phyloP scores from a whole-genome alignment of 2,329 filamentous ascomycete genomes.

The Helotiales sp. region DNA sequence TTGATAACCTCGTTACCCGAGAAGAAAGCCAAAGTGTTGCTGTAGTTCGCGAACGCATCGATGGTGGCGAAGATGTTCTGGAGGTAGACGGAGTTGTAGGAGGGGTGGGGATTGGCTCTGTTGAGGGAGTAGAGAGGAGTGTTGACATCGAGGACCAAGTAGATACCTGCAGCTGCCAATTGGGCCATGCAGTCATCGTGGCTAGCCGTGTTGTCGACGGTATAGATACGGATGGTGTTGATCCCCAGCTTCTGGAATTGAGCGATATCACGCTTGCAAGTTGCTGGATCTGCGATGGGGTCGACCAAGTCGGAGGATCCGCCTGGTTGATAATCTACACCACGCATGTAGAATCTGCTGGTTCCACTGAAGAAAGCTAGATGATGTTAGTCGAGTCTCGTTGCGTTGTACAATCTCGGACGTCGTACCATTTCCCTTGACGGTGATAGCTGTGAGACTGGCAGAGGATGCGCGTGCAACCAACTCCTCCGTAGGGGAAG shows the following conservation, averaged over 20 bases:
- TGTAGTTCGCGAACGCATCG: constrained; percentile 69
- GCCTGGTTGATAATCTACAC: constrained; percentile 67
- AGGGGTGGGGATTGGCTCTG: constrained; percentile 60
- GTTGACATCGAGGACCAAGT: constrained; percentile 74
- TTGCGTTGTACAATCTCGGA: background rate
- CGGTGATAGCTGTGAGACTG: constrained; percentile 36
- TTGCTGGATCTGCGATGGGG: constrained; percentile 63
- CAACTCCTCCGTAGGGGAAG: constrained; percentile 31
- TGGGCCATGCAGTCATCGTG: constrained; percentile 73
- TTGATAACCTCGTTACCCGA: constrained; percentile 66
- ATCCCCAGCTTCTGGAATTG: constrained; percentile 72
- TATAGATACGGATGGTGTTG: constrained; percentile 76
- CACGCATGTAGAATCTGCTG: constrained; percentile 59
- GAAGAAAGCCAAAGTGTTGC: constrained; percentile 70
- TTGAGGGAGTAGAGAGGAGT: constrained; percentile 73
- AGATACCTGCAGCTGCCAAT: constrained; percentile 72
- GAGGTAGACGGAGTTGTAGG: constrained; percentile 73
- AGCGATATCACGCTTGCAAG: constrained; percentile 67
- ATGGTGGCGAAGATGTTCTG: constrained; percentile 75
- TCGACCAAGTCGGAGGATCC: constrained; percentile 52
- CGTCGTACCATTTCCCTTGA: constrained; percentile 42
- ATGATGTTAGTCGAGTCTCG: constrained; percentile 4
- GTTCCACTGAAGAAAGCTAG: constrained; percentile 42
- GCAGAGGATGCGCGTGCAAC: constrained; percentile 32
- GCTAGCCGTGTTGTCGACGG: constrained; percentile 70